Evolutionary conservation across 78 protist species (phyloP).

Genomic region (Dictyostelium capitatum): DNA sequence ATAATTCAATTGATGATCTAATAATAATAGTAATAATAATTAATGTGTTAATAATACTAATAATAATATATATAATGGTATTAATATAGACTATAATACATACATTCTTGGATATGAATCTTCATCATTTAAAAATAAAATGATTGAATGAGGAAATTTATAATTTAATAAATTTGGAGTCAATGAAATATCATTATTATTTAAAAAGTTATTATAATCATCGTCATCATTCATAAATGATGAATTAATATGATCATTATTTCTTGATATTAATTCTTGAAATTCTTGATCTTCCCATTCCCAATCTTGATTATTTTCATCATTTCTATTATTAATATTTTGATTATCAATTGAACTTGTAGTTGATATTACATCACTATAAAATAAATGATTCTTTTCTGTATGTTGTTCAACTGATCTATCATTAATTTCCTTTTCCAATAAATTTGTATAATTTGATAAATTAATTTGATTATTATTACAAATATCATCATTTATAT

Average conservation of each 20-base stretch:
- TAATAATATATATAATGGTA: no score
- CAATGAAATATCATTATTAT: background rate
- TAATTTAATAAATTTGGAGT: background rate
- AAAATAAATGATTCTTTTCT: conserved; percentile 20
- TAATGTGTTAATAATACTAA: no score
- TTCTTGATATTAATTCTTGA: conserved; percentile 29
- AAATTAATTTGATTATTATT: conserved; percentile 72
- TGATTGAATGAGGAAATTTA: conserved; percentile 44
- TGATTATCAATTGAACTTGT: conserved; percentile 7
- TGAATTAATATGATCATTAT: conserved; percentile 4
- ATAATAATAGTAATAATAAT: no score
- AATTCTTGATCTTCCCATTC: conserved; percentile 80
- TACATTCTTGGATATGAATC: conserved; percentile 77
- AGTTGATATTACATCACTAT: background rate
- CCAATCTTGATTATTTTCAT: conserved; percentile 6
- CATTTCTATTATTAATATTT: background rate
- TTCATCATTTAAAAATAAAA: conserved; percentile 66
- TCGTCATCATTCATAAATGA: conserved; percentile 45
- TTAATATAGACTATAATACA: no score
- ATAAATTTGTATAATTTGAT: conserved; percentile 32
- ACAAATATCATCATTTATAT: conserved; percentile 48
- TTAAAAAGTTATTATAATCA: background rate
- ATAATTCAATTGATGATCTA: conserved; percentile 65
- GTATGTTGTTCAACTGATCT: background rate
- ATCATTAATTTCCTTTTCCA: conserved; percentile 21